phyloP scores from a whole-genome alignment of 2,329 filamentous ascomycete genomes.

The Akanthomyces lecanii region DNA sequence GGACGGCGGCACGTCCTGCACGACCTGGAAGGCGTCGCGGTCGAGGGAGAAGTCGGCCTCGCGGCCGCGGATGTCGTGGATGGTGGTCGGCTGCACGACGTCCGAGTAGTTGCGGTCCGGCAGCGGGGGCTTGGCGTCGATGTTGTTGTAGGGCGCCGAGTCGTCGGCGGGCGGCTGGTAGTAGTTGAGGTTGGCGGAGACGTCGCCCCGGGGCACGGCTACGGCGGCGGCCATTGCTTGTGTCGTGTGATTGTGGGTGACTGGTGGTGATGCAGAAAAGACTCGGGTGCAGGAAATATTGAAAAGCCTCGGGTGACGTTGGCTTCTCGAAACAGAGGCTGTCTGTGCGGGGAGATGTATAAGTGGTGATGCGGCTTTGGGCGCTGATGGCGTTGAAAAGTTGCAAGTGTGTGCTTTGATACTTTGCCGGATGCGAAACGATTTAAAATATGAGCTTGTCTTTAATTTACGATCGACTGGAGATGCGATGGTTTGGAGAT shows the following conservation, averaged over 20 bases:
- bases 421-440: too few relatives aligned
- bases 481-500: neutral
- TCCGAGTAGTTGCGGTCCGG: conserved; percentile 63
- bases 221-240: conserved; percentile 35
- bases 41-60: conserved; percentile 66
- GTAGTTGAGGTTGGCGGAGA: conserved; percentile 62
- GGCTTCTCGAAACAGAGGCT: too few relatives aligned
- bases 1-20: conserved; percentile 53
- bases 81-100: conserved; percentile 45
- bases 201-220: conserved; percentile 53
- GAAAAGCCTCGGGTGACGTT: too few relatives aligned
- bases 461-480: neutral
- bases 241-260: conserved; percentile 14
- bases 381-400: too few relatives aligned
- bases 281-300: neutral
- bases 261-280: neutral
- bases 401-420: too few relatives aligned
- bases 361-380: too few relatives aligned
- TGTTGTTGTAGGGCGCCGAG: conserved; percentile 59
- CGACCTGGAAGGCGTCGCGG: conserved; percentile 67
- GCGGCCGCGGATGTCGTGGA: conserved; percentile 70
- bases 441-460: neutral
- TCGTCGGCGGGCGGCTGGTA: conserved; percentile 58
- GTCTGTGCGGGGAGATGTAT: too few relatives aligned
- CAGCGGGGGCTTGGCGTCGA: conserved; percentile 59